phyloP scores from a whole-genome alignment of 495 filamentous ascomycete species.

The Hapsidospora chrysogenum region DNA sequence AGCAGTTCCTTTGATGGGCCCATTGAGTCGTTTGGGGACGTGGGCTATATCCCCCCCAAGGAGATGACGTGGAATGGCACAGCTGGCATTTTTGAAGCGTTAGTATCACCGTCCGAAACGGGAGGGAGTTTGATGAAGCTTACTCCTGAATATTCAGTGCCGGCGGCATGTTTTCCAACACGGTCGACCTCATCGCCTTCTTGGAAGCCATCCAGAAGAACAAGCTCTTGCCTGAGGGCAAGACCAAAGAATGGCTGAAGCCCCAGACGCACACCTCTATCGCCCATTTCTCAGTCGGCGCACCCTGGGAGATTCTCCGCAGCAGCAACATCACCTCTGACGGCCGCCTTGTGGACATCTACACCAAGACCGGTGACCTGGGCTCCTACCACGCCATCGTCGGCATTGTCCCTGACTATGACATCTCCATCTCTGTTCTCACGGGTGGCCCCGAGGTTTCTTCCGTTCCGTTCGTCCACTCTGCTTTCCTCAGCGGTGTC shows the following conservation, averaged over 20 bases:
- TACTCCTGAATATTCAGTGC: conserved; percentile 5
- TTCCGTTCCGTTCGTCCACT: conserved; percentile 5
- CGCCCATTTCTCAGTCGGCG: conserved; percentile 23
- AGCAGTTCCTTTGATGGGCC: conserved; percentile 18
- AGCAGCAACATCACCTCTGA: conserved; percentile 16
- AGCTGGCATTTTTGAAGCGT: conserved; percentile 29
- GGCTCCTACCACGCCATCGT: conserved; percentile 27
- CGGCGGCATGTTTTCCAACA: conserved; percentile 36
- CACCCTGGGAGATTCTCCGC: conserved; percentile 39
- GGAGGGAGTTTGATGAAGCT: not conserved
- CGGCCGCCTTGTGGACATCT: conserved; percentile 29
- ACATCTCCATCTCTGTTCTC: conserved; percentile 30
- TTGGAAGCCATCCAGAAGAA: conserved; percentile 32
- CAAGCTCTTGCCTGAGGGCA: conserved; percentile 18
- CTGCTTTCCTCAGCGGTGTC: conserved; percentile 14
- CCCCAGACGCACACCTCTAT: conserved; percentile 30
- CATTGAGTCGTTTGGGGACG: conserved; percentile 8
- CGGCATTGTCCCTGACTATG: conserved; percentile 33
- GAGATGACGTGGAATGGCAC: conserved; percentile 22
- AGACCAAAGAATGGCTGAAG: conserved; percentile 40
- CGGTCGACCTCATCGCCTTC: conserved; percentile 32
- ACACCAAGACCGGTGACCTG: conserved; percentile 37
- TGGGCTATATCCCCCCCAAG: conserved; percentile 20
- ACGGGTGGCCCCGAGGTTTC: conserved; percentile 18
- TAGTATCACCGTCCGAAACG: conserved; percentile 4